Evolutionary conservation across 345 rosid genomes (phyloP), one percentile per base, ranked within the genome.

Genomic region (Acer negundo): DNA sequence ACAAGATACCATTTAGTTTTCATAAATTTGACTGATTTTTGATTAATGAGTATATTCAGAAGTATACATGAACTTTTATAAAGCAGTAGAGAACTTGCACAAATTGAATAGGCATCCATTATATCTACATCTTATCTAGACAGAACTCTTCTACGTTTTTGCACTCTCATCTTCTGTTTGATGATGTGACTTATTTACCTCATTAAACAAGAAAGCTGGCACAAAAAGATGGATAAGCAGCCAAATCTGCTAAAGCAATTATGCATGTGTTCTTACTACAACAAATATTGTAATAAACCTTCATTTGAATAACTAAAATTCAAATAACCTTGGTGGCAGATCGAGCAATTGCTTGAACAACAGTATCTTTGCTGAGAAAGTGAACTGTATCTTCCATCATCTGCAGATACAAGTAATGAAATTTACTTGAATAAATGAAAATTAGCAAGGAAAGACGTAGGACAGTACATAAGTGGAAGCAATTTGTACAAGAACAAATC

Each of bases 371-470:
- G 84, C 96, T 89, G 66, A 94, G 97, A 91, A 94, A 97, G 79
- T 93, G 95, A 75, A 97, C 97, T 22, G 98, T 94, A 83, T 92
- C 99, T 90, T 97, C 99, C 97, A 94, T 94, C 92, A 84, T 93
- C 99, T 97, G 89, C 81, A 81, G 69, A 85, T 42, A 80, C 51
- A 83, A 82, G 74, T 42, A 76, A 83, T 35, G 46, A 40, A 59
- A 82, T 62, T 67, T 73, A 81, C 55, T 55, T 17, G 80, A 79
- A 73, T 11, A 74, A 13, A 47, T 67, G 28, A 61, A 75, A 8
- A 20, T 66, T 26, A 26, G 47, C 22, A 24, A 38, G 63, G 61
- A 9, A 4, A 38, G 11, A 58, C 5, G 55, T 10, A 74, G 11
- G 72, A 20, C 1, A 49, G 13, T 22, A 16, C 23, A 58, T 63